Conservation (phyloP, 1,284 basidiomycete species). For the Boletus albobrunnescens region DNA sequence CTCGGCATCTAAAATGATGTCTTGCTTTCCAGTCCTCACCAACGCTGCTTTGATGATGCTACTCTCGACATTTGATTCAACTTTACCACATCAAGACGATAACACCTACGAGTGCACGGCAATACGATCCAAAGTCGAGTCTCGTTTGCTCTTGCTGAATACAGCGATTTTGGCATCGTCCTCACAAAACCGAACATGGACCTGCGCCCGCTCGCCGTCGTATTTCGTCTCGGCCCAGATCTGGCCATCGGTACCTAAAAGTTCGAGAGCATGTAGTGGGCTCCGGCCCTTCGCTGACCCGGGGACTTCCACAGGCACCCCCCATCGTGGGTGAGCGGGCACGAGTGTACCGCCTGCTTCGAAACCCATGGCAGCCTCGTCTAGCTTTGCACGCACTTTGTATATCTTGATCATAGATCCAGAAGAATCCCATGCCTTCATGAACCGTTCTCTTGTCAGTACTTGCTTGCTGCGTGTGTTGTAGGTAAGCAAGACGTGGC, state of each 20-base stretch:
- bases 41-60: conserved; percentile 66
- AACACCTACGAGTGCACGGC: conserved; percentile 60
- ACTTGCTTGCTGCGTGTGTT: conserved; percentile 53
- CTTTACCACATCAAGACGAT: background rate
- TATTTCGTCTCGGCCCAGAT: conserved; percentile 89
- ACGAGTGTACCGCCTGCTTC: conserved; percentile 36
- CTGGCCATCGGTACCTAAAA: conserved; percentile 41
- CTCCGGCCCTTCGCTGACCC: conserved; percentile 72
- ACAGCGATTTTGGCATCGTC: conserved; percentile 57
- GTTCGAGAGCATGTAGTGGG: conserved; percentile 51
- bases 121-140: conserved; percentile 71
- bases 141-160: conserved; percentile 79
- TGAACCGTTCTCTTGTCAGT: conserved; percentile 59
- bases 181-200: conserved; percentile 61
- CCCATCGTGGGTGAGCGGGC: conserved; percentile 33
- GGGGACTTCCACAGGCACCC: conserved; percentile 64
- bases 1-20: conserved; percentile 80
- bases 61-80: conserved; percentile 1
- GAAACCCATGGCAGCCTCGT: conserved; percentile 53
- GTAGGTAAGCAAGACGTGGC: conserved; percentile 47
- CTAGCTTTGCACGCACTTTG: conserved; percentile 51
- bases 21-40: conserved; percentile 37
- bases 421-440: conserved; percentile 68
- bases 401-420: conserved; percentile 54
- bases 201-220: conserved; percentile 86